Conservation (phyloP, 2,329 filamentous ascomycete species). For the Lecanicillium sp. region DNA sequence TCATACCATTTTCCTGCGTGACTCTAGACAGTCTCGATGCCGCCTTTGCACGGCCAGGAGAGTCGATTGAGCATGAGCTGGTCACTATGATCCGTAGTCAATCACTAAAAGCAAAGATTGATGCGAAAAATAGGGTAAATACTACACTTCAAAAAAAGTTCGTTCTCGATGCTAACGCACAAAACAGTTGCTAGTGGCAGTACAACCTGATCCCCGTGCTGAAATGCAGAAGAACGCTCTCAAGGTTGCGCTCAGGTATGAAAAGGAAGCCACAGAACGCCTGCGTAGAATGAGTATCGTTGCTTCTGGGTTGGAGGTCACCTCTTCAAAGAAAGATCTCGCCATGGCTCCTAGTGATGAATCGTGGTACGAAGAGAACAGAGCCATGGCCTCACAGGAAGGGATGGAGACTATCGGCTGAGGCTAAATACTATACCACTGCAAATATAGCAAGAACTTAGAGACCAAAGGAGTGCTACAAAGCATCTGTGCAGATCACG, state of each 20-base stretch:
- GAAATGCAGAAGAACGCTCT: constrained; percentile 65
- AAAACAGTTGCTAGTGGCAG: constrained; percentile 60
- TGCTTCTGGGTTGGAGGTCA: constrained; percentile 65
- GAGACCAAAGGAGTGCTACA: no score
- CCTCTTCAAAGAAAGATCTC: constrained; percentile 14
- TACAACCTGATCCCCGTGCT: constrained; percentile 55
- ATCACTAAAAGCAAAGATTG: constrained; percentile 69
- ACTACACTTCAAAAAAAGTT: not conserved
- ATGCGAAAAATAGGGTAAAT: constrained; percentile 66
- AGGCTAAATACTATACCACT: not conserved
- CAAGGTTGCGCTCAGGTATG: constrained; percentile 60
- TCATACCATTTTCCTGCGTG: constrained; percentile 82
- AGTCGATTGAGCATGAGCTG: constrained; percentile 65
- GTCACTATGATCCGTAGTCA: constrained; percentile 67
- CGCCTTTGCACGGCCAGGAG: constrained; percentile 60
- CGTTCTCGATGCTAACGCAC: constrained; percentile 11
- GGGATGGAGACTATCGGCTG: constrained; percentile 1
- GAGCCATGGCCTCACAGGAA: not conserved
- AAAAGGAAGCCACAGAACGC: constrained; percentile 66
- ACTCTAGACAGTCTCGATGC: constrained; percentile 69
- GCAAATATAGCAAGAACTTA: no score
- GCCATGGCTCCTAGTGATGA: constrained; percentile 16
- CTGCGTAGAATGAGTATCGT: constrained; percentile 70
- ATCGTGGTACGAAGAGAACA: constrained; percentile 24
- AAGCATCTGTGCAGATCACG: no score